Conservation (phyloP, 1,284 basidiomycete genomes). For the Xerocomus nothofagi region DNA sequence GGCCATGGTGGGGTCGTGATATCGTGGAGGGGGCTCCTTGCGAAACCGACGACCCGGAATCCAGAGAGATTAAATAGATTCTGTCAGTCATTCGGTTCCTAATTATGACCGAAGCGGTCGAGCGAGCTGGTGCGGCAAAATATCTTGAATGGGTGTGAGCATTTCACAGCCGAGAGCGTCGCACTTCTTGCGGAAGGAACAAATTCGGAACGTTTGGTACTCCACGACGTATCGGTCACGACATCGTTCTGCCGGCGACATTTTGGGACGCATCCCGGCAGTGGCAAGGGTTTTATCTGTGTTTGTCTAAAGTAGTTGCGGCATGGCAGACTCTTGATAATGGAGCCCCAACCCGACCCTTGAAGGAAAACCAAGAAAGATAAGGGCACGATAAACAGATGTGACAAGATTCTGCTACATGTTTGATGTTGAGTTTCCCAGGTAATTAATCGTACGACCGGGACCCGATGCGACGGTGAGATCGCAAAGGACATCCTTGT, state of each 20-base stretch:
- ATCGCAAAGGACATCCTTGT: not conserved
- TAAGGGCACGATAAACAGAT: not conserved
- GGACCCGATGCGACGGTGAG: not conserved
- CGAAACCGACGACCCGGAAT: not conserved
- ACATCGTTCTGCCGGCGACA: not conserved
- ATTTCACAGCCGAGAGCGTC: conserved; percentile 10
- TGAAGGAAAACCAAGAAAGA: not conserved
- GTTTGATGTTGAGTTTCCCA: conserved; percentile 14
- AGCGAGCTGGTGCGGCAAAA: conserved; percentile 2
- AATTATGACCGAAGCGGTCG: conserved; percentile 11
- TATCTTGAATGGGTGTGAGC: conserved; percentile 15
- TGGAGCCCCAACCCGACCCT: not conserved
- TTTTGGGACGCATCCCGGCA: not conserved
- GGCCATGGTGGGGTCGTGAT: conserved; percentile 27
- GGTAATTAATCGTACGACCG: not conserved
- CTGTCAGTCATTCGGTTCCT: not conserved
- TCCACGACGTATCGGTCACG: conserved; percentile 4
- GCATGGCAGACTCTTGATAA: not conserved
- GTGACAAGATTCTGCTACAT: conserved; percentile 11
- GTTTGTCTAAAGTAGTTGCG: conserved; percentile 1
- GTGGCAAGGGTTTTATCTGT: not conserved
- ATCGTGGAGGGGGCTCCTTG: conserved; percentile 13
- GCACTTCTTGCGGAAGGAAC: conserved; percentile 7
- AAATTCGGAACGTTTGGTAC: not conserved
- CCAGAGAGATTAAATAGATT: conserved; percentile 24